Base-by-base conservation (phyloP, 805 yeast genomes). In the Starmerella scarabaei region DNA sequence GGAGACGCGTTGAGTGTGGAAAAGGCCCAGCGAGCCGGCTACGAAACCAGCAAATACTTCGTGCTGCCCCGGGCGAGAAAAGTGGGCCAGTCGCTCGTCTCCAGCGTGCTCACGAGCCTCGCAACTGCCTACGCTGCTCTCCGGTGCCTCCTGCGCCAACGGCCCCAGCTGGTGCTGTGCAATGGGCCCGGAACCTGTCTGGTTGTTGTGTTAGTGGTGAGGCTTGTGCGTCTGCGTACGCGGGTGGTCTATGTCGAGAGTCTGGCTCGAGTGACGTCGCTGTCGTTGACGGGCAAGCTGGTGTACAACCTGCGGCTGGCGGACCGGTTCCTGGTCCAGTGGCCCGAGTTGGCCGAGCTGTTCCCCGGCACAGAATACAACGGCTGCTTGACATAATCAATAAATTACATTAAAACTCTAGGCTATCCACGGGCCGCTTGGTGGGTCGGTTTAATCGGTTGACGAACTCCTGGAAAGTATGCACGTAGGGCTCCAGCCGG, bases 151-250 rank as follows among this genome's bases (percentile, higher is more conserved):
- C 43, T 47, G 35, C 29, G 33, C 4, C 42, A 48, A 16, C 78
- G 58, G 35, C 67, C 71, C 24, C 58, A 71, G 1, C 54, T 58
- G 41, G 38, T 77, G 18, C 54, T 78, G 14, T 52, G 73, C 43
- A 83, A 83, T 53, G 94, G 94, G 3, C 96, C 86, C 4, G 95
- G 85, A 0, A 78, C 91, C 1, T 63, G 80, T 19, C 83, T 81
- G 3, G 78, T 86, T 19, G 50, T 50, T 9, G 40, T 45, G 9
- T 37, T 36, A 68, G 12, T 77, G 73, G 0, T 27, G 67, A 2
- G 59, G 67, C 31, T 52, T 54, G 20, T 52, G 21, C 19, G 30
- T 19, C 37, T 43, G 30, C 32, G 35, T 12, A 72, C 83, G 0
- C 63, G 71, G 40, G 76, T 91, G 19, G 58, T 91, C 1, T 91